These are phyloP conservation scores for Lactifluus subvellereus DNA, from an alignment of 768 basidiomycete species.

Conservation along the genomic window DNA sequence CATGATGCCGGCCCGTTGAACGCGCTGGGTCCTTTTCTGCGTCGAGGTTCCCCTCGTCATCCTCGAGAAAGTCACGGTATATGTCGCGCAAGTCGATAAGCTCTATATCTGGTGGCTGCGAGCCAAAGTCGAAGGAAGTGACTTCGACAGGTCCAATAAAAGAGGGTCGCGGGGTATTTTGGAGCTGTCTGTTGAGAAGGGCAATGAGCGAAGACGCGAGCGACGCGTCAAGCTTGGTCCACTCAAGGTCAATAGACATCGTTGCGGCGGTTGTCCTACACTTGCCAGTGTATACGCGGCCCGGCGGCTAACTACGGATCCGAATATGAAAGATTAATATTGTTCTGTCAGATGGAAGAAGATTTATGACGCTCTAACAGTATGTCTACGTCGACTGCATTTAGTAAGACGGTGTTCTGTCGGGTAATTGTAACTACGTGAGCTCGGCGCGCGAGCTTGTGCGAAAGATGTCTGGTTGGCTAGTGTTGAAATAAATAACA, in stretches of 20 bases:
- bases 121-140: slow-evolving; percentile 83
- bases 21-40: slow-evolving; percentile 21
- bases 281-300: no score
- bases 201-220: slow-evolving; percentile 65
- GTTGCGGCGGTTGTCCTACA: no score
- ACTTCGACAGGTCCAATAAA: slow-evolving; percentile 93
- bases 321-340: background rate
- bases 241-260: slow-evolving; percentile 97
- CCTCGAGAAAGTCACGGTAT: slow-evolving; percentile 89
- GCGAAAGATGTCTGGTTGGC: background rate
- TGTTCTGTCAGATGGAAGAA: background rate
- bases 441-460: background rate
- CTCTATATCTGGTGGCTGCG: slow-evolving; percentile 75
- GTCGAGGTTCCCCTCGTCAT: slow-evolving; percentile 49
- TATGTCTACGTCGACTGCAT: slow-evolving; percentile 20
- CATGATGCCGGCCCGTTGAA: slow-evolving; percentile 23
- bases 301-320: no score
- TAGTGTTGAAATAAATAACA: slow-evolving; percentile 5
- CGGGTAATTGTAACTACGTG: slow-evolving; percentile 1
- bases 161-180: slow-evolving; percentile 68
- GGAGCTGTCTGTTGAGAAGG: slow-evolving; percentile 74
- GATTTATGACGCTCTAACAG: slow-evolving; percentile 19
- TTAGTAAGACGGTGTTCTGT: slow-evolving; percentile 2
- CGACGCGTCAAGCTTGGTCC: slow-evolving; percentile 71
- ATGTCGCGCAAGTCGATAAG: slow-evolving; percentile 91